Evolutionary conservation across 2,329 filamentous ascomycete species (phyloP), one percentile per base, ranked within the genome.

Genomic region (Aspergillus pseudotamarii): DNA sequence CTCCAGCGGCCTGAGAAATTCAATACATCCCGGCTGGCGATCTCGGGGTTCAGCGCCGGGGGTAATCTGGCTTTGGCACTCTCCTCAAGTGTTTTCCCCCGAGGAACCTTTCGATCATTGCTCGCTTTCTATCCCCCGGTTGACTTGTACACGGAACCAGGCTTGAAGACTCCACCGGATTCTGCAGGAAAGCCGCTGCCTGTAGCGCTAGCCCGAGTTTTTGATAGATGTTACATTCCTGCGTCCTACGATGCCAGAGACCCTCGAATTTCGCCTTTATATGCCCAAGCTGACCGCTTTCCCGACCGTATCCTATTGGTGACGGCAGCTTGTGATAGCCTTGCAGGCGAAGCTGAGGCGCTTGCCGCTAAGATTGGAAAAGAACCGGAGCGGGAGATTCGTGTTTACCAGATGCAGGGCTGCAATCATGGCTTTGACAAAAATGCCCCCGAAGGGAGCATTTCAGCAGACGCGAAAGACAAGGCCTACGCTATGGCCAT

Each of bases 31-130:
- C 71, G 69, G 10, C 62, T 82, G 10, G 73, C 74, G 2, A 60
- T 81, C 11, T 78, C 73, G 8, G 80, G 80, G 4, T 82, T 81
- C 70, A 81, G 79, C 59, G 79, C 81, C 1, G 80, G 81, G 19
- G 79, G 64, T 0, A 81, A 78, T 56, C 73, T 82, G 14, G 75
- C 76, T 1, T 69, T 82, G 6, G 73, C 72, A 1, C 72, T 74
- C 2, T 68, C 74, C 1, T 71, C 71, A 57, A 69, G 38, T 38
- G 61, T 67, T 23, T 79, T 75, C 57, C 71, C 72, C 8, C 66
- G 62, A 48, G 70, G 71, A 56, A 76, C 71, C 4, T 78, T 77
- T 64, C 66, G 61, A 57, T 70, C 67, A 4, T 50, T 79, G 19
- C 45, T 80, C 30, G 72, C 75, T 1, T 73, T 79, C 59, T 78